Evolutionary conservation across 345 rosid genomes (phyloP).

Genomic region (Bretschneidera sinensis): DNA sequence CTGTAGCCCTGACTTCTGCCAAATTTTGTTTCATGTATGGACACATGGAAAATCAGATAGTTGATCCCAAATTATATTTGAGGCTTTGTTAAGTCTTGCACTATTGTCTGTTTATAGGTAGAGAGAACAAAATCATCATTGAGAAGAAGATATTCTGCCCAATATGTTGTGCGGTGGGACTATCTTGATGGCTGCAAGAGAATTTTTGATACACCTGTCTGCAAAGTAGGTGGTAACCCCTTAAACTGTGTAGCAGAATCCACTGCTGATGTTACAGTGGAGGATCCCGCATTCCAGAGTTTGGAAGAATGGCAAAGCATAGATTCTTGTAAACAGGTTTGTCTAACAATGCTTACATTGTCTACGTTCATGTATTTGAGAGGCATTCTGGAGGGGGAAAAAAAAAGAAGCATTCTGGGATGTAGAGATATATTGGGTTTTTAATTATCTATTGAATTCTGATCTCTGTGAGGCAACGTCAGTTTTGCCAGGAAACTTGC

Average conservation of each 20-base stretch:
- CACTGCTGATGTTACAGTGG: conserved; percentile 16
- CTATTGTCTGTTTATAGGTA: conserved; percentile 29
- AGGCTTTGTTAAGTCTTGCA: background rate
- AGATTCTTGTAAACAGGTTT: conserved; percentile 38
- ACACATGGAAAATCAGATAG: too few relatives aligned
- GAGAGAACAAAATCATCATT: conserved; percentile 32
- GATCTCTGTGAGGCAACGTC: too few relatives aligned
- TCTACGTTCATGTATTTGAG: background rate
- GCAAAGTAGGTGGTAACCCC: conserved; percentile 21
- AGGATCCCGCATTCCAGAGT: conserved; percentile 25
- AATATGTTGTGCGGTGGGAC: conserved; percentile 43
- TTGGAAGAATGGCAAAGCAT: conserved; percentile 9
- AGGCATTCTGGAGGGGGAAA: too few relatives aligned
- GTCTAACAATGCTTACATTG: background rate
- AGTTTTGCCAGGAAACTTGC: too few relatives aligned
- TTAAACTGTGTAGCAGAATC: conserved; percentile 22
- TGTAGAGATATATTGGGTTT: background rate
- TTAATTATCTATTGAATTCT: background rate
- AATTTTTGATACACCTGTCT: conserved; percentile 34
- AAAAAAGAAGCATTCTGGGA: too few relatives aligned
- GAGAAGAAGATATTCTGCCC: conserved; percentile 54
- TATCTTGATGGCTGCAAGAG: conserved; percentile 35
- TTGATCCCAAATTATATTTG: too few relatives aligned
- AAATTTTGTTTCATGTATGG: too few relatives aligned
- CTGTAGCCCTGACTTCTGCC: background rate